Evolutionary conservation across 192 early-diverging fungal species (phyloP), one percentile per base, ranked within the genome.

Genomic region (Coemansia sp.): DNA sequence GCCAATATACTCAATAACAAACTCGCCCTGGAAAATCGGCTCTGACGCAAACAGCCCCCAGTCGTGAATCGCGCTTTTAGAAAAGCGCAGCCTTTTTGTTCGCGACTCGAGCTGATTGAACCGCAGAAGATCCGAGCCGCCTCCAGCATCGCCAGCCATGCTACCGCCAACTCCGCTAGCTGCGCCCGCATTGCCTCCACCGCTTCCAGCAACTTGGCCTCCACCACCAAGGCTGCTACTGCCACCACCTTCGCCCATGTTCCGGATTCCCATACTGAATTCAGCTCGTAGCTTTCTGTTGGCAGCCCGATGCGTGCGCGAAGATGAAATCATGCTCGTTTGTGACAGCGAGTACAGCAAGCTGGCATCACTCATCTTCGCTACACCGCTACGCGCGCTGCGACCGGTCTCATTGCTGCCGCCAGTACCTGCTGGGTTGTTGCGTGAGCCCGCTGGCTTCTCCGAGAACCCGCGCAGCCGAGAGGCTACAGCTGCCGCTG

Each of bases 1-100:
- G 43, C 97, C 97, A 62, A 98, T 92, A 69, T 99, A 99, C 83
- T 99, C 96, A 49, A 98, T 98, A 39, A 99, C 94, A 85, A 99
- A 92, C 60, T 99, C 97, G 65, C 88, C 86, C 37, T 88, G 88
- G 66, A 91, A 90, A 60, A 99, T 97, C n/a, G 85, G 86, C 73
- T 97, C 95, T 59, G 89, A 83, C 5, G 98, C 94, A 89, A 96
- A 99, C 64, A 98, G 77, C 1, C 98, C 98, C 95, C 93, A 97
- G 80, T 98, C 94, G 78, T 99, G 98, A 70, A 99, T 99, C 15
- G 87, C 84, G n/a, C 89, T 91, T 69, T 92, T 92, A 3, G 90
- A 92, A 75, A 99, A 98, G 32, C 87, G 86, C 37, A 99, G 86
- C 52, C 90, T 84, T 75, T 97, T 96, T 60, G 91, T 93, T 5